Evolutionary conservation across 495 filamentous ascomycete genomes (phyloP).

Genomic region (Parathielavia appendiculata): DNA sequence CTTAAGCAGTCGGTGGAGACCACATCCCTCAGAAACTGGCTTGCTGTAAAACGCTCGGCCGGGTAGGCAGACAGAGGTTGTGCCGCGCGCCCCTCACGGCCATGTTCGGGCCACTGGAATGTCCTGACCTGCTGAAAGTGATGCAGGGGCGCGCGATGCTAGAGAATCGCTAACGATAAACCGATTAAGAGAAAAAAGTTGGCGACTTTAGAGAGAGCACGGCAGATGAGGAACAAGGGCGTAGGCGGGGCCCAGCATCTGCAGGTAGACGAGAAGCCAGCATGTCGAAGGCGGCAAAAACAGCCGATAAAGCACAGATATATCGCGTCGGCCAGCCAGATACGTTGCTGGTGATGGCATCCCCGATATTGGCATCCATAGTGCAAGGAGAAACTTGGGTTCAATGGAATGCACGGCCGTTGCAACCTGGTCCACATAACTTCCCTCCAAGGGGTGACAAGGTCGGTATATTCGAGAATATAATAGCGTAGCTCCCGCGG

Average conservation of each 20-base stretch:
- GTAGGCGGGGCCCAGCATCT: constrained; percentile 7
- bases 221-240: constrained; percentile 10
- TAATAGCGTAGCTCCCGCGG: constrained; percentile 2
- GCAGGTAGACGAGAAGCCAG: constrained; percentile 3
- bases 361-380: not conserved
- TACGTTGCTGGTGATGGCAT: not conserved
- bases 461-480: constrained; percentile 2
- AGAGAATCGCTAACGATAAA: constrained; percentile 3
- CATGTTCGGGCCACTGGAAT: not conserved
- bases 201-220: not conserved
- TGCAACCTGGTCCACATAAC: not conserved
- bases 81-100: not conserved
- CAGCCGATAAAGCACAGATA: not conserved
- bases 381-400: not conserved
- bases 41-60: constrained; percentile 4
- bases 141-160: not conserved
- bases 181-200: not conserved
- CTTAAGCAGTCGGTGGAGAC: constrained; percentile 2
- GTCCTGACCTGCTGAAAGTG: not conserved
- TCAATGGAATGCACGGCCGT: not conserved
- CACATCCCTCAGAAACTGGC: not conserved
- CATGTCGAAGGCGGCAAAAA: constrained; percentile 5
- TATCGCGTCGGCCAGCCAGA: not conserved
- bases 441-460: constrained; percentile 2
- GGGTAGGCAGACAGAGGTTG: not conserved